Evolutionary conservation across 108 stramenopile species (phyloP).

Genomic region (Discostella pseudostelligera): DNA sequence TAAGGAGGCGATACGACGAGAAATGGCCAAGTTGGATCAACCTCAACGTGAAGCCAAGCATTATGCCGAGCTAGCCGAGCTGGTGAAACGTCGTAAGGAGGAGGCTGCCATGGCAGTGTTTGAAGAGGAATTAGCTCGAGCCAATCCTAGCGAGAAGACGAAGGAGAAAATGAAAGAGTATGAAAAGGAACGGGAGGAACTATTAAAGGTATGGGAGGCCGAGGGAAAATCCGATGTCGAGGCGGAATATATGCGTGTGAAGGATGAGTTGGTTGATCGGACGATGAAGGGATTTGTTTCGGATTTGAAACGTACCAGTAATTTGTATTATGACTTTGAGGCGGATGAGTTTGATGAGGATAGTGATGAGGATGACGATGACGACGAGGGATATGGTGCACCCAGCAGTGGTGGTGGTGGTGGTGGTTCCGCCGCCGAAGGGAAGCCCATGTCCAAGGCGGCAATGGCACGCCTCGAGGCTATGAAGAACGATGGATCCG

Average conservation of each 20-base stretch:
- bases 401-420: slow-evolving; percentile 24
- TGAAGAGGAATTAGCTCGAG: slow-evolving; percentile 9
- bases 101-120: slow-evolving; percentile 8
- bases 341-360: slow-evolving; percentile 30
- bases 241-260: slow-evolving; percentile 12
- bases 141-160: slow-evolving; percentile 20
- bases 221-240: slow-evolving; percentile 5
- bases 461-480: slow-evolving; percentile 68
- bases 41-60: slow-evolving; percentile 50
- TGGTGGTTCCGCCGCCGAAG: too few species aligned
- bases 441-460: slow-evolving; percentile 54
- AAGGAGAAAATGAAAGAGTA: slow-evolving; percentile 27
- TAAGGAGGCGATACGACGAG: slow-evolving; percentile 60
- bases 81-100: slow-evolving; percentile 18
- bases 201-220: slow-evolving; percentile 40
- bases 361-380: slow-evolving; percentile 6
- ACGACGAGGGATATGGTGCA: slow-evolving; percentile 24
- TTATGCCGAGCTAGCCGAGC: slow-evolving; percentile 40
- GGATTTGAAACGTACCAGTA: slow-evolving; percentile 21
- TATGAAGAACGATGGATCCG: slow-evolving; percentile 41
- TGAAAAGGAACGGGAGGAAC: slow-evolving; percentile 58
- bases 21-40: slow-evolving; percentile 56
- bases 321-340: slow-evolving; percentile 19
- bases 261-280: slow-evolving; percentile 16
- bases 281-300: slow-evolving; percentile 28